Evolutionary conservation across 352 stramenopile genomes (phyloP).

Genomic region (Ophiocytium majus): DNA sequence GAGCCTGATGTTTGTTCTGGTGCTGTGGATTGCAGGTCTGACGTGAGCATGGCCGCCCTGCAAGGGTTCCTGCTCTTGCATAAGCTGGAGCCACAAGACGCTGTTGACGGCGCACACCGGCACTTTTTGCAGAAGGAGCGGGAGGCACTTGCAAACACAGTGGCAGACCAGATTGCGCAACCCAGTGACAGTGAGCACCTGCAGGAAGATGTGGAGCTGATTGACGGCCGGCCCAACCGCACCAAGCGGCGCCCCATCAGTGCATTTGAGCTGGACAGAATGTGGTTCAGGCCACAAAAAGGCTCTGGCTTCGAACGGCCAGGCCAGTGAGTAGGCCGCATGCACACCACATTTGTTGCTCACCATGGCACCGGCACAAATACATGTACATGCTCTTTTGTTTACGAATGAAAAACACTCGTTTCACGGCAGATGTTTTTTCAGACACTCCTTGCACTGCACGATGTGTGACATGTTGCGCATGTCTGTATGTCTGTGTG

Average conservation of each 20-base stretch:
- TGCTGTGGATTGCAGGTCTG: slow-evolving; percentile 16
- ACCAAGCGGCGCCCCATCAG: slow-evolving; percentile 16
- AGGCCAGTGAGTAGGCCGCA: too few species aligned
- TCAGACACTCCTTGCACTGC: too few species aligned
- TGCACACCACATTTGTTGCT: too few species aligned
- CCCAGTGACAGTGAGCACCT: too few species aligned
- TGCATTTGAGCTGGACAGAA: slow-evolving; percentile 26
- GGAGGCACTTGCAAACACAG: background rate
- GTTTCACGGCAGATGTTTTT: too few species aligned
- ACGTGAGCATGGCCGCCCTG: slow-evolving; percentile 24
- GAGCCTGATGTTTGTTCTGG: too few species aligned
- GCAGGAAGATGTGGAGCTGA: background rate
- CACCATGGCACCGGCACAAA: too few species aligned
- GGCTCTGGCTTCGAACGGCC: slow-evolving; percentile 28
- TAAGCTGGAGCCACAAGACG: background rate
- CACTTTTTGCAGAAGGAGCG: background rate
- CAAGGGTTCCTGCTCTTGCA: slow-evolving; percentile 21
- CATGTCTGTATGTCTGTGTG: too few species aligned
- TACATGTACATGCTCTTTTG: too few species aligned
- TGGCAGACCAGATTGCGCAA: background rate
- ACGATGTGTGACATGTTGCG: too few species aligned
- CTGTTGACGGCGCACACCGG: background rate
- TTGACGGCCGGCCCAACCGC: background rate
- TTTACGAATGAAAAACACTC: too few species aligned
- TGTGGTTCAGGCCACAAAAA: slow-evolving; percentile 20